Evolutionary conservation across 768 basidiomycete genomes (phyloP).

Genomic region (Coprinopsis cinerea): DNA sequence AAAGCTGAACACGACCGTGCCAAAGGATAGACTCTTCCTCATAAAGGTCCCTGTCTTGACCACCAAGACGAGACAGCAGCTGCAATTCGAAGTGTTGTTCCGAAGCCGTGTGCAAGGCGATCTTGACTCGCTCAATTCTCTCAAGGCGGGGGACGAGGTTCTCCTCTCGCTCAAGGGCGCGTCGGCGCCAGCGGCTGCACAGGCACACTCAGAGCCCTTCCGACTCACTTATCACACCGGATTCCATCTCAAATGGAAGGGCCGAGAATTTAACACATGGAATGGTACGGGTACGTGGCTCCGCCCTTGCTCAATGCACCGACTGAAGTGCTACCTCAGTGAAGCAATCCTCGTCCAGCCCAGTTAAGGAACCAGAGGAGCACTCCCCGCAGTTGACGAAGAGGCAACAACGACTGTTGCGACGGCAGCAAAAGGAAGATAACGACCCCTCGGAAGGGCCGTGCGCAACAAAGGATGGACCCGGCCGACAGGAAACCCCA

Average conservation of each 20-base stretch:
- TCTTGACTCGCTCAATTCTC: no score
- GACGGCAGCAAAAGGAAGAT: background rate
- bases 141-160: no score
- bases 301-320: background rate
- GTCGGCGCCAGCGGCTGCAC: no score
- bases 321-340: background rate
- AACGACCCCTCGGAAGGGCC: background rate
- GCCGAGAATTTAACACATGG: background rate
- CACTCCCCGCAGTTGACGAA: background rate
- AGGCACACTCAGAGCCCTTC: no score
- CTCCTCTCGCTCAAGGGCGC: no score
- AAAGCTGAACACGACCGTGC: no score
- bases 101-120: no score
- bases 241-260: background rate
- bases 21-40: no score
- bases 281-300: background rate
- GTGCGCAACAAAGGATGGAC: background rate
- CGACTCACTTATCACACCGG: no score
- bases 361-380: background rate
- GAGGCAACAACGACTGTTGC: background rate
- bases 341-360: background rate
- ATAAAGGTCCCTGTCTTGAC: no score
- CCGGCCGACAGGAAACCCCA: background rate
- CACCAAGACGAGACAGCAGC: no score
- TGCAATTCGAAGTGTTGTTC: no score